Base-by-base conservation (phyloP, 116 monocot species). In the Dioscorea cayenensis region DNA sequence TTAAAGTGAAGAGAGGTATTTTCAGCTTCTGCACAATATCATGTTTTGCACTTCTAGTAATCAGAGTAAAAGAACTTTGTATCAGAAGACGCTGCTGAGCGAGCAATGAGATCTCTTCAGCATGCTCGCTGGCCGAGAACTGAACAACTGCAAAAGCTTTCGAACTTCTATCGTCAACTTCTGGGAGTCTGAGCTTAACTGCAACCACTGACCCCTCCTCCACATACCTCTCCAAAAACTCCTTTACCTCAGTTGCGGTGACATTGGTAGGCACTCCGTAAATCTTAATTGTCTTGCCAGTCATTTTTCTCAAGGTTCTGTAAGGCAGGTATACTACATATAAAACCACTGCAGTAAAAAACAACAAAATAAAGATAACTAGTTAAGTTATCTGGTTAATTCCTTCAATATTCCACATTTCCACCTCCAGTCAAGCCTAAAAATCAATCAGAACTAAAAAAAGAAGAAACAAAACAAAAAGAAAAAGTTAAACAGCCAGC, bases 1-100 rank as follows among this genome's bases (percentile, higher is more conserved):
- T 72, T 29, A 87, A 22, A 66, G 65, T 70, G 75, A 83, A 84
- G 58, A 81, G 66, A 32, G 68, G 20, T 64, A 14, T 69, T 49
- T 72, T 78, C 61, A 92, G 92, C 70, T 82, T 85, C 14, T 85
- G 87, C 12, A 89, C 76, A 62, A 95, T 84, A 55, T 92, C 95
- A 49, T 70, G 86, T 14, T 83, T 85, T 72, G 51, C 49, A 72
- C 67, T 50, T 63, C 27, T 35, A 64, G 36, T 71, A 28, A 20
- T 81, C 61, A 95, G 69, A 55, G 13, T 28, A 71, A 14, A 82
- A 18, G 16, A 32, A 7, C 25, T 20, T 63, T 60, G 51, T 0
- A 0, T 16, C 1, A 79, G 36, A 3, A 0, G 43, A 28, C 25
- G 17, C 8, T 50, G 22, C 29, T 74, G 35, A 7, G 77, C 59